These are phyloP conservation scores for Trichoderma koningii DNA, from an alignment of 2,329 filamentous ascomycete genomes.

Conservation along the genomic window DNA sequence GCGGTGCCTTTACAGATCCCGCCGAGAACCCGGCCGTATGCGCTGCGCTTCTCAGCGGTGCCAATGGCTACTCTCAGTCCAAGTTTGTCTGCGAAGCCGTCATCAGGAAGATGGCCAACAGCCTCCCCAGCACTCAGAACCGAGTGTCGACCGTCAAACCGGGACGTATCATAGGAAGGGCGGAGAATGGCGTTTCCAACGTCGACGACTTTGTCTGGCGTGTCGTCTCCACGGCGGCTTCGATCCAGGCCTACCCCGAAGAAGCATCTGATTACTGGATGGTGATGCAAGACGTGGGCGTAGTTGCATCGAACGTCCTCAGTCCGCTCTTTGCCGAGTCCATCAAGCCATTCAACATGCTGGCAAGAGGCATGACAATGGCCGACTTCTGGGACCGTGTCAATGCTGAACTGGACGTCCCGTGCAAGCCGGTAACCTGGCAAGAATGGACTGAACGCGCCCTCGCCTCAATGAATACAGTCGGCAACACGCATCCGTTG, in stretches of 20 bases:
- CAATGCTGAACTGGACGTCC: conserved; percentile 25
- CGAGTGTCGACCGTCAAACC: conserved; percentile 32
- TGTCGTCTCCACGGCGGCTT: conserved; percentile 27
- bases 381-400: conserved; percentile 32
- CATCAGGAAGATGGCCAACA: conserved; percentile 20
- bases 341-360: conserved; percentile 21
- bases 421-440: conserved; percentile 28
- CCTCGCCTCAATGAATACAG: conserved; percentile 18
- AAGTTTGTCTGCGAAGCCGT: conserved; percentile 33
- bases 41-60: background rate
- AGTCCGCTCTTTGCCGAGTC: conserved; percentile 11
- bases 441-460: conserved; percentile 28
- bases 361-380: conserved; percentile 28
- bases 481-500: conserved; percentile 31
- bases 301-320: conserved; percentile 29
- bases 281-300: conserved; percentile 28
- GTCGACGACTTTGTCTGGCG: conserved; percentile 34
- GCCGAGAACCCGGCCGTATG: background rate
- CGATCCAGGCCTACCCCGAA: conserved; percentile 25
- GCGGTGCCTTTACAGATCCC: conserved; percentile 27
- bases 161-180: conserved; percentile 32
- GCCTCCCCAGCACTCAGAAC: conserved; percentile 12
- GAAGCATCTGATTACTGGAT: conserved; percentile 29
- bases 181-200: conserved; percentile 31
- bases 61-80: conserved; percentile 32